Conservation (phyloP, 2,329 filamentous ascomycete species). For the Camillea tinctor region DNA sequence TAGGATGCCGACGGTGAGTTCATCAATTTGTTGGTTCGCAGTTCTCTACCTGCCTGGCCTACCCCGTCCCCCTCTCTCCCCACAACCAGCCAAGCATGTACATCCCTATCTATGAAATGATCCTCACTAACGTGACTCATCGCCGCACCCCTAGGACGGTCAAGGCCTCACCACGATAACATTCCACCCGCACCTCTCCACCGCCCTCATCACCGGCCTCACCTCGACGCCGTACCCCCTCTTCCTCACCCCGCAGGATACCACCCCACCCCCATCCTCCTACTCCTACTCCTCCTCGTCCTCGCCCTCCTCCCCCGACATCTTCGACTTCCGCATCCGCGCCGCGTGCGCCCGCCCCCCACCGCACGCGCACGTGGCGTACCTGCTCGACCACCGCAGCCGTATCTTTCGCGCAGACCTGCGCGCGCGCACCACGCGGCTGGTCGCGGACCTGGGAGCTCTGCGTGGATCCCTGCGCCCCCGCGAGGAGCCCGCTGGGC, state of each 20-base stretch:
- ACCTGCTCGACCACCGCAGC: conserved; percentile 4
- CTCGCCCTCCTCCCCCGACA: background rate
- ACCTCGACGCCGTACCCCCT: conserved; percentile 6
- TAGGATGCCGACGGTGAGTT: conserved; percentile 7
- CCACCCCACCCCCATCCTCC: background rate
- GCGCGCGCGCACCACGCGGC: conserved; percentile 1
- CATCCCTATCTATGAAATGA: no score
- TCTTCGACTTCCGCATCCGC: conserved; percentile 7
- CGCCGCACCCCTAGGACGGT: conserved; percentile 1
- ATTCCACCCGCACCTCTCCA: conserved; percentile 7
- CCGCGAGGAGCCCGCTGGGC: conserved; percentile 1
- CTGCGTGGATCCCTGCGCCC: conserved; percentile 5
- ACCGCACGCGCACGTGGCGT: conserved; percentile 1
- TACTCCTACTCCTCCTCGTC: background rate
- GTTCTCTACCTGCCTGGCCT: no score
- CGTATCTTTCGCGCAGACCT: no score
- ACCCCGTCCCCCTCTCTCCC: no score
- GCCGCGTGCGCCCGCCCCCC: background rate
- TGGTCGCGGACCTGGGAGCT: conserved; percentile 6
- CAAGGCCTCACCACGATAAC: conserved; percentile 7
- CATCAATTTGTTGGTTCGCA: background rate
- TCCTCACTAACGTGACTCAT: background rate
- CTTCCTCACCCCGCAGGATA: conserved; percentile 3
- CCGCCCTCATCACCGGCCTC: conserved; percentile 3
- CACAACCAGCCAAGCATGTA: no score